Evolutionary conservation across 371 early-diverging fungal species (phyloP), one percentile per base, ranked within the genome.

Genomic region (Zopfochytrium polystomum): DNA sequence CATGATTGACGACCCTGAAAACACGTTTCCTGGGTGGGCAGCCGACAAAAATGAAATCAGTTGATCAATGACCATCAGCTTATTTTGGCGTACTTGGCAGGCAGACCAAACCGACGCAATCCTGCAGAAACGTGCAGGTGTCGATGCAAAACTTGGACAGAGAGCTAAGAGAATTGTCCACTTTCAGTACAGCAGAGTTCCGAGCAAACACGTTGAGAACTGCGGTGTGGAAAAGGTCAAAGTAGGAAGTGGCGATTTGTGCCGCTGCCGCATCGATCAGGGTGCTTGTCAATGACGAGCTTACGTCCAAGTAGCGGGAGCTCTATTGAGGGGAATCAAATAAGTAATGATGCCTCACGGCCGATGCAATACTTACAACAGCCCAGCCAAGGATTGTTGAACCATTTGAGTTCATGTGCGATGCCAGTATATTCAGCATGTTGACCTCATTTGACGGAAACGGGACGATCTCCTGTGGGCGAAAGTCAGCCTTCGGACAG

Each of bases 21-120:
- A 55, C 0, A 34, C n/a, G 32, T 55, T 55, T 31, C 66, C 60
- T 59, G 20, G 1, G n/a, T n/a, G n/a, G n/a, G n/a, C n/a, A n/a
- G n/a, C n/a, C n/a, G n/a, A n/a, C n/a, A n/a, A n/a, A n/a, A n/a
- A n/a, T n/a, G n/a, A 42, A 4, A 22, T 25, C 11, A 43, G 23
- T 42, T 7, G 27, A 4, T 42, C 2, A 13, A 53, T n/a, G 35
- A 32, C 13, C n/a, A 55, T 11, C 13, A 45, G 27, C 2, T 11
- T 22, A 1, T 23, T 3, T 22, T 7, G 47, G 50, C 48, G 45
- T 47, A 63, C 63, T 20, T 18, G 27, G 53, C 22, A 65, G 30
- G 30, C 66, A 50, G 15, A 66, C 57, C 18, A 66, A 32, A 4
- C 66, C 66, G 25, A 66, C 27, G 35, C 57, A 66, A 33, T 66